These are phyloP conservation scores for Thermomyces lanuginosus DNA, from an alignment of 2,329 filamentous ascomycete species.

Conservation along the genomic window DNA sequence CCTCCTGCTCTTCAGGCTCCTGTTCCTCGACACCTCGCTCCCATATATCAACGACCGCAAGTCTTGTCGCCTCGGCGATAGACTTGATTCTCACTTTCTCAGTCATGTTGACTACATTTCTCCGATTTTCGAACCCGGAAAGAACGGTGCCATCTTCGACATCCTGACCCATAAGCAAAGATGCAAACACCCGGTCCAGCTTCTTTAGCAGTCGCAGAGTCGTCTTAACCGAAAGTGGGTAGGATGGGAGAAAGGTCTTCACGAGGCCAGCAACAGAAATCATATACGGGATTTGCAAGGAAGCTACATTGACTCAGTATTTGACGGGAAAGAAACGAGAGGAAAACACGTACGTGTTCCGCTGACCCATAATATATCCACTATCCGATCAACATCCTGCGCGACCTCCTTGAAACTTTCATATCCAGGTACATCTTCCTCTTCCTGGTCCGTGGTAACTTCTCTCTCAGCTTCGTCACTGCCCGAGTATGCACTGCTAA, in stretches of 20 bases:
- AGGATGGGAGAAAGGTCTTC: conserved; percentile 54
- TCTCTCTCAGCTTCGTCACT: conserved; percentile 1
- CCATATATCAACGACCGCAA: conserved; percentile 50
- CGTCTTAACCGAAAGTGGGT: conserved; percentile 49
- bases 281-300: conserved; percentile 68
- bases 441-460: conserved; percentile 14
- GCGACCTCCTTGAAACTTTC: conserved; percentile 52
- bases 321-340: not conserved
- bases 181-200: conserved; percentile 69
- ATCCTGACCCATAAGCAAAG: conserved; percentile 52
- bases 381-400: conserved; percentile 53
- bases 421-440: conserved; percentile 35
- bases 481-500: conserved; percentile 14
- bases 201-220: conserved; percentile 60
- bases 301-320: conserved; percentile 34
- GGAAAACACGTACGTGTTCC: conserved; percentile 54
- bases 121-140: conserved; percentile 51
- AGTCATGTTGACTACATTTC: conserved; percentile 45
- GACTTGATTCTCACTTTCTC: conserved; percentile 81
- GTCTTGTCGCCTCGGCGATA: conserved; percentile 58
- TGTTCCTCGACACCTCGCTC: conserved; percentile 32
- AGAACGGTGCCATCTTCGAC: conserved; percentile 47
- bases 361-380: conserved; percentile 73
- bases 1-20: conserved; percentile 22
- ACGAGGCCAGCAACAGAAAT: conserved; percentile 61